Evolutionary conservation across 208 protist species (phyloP), one percentile per base, ranked within the genome.

Genomic region (Trypanosoma congolense): DNA sequence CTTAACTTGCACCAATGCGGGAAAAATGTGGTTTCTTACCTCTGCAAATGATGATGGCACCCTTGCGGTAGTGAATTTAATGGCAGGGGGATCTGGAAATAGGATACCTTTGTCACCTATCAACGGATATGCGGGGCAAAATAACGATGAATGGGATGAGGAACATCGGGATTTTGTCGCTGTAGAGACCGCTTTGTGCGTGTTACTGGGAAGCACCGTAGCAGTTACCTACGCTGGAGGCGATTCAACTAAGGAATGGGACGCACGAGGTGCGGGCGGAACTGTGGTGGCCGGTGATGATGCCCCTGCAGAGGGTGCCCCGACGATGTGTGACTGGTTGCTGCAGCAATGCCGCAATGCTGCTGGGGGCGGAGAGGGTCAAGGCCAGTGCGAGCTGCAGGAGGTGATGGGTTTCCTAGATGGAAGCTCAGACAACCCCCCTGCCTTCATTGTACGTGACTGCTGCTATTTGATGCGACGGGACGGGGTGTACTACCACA

Each of bases 361-460:
- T 4, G 33, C 47, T 22, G 1, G 14, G 3, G 22, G 22, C 22
- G 22, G n/a, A 9, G 46, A 48, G 18, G 52, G 41, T n/a, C 19
- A 36, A 5, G 14, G 19, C 12, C n/a, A 33, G 47, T 22, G 51
- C 2, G 51, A 66, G 19, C 31, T 66, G 16, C 2, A 44, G 12
- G 47, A 49, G 29, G 22, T 66, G 12, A 14, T 66, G 8, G 29
- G 10, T 14, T 66, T 58, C 45, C 1, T 66, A 26, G 3, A 40
- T 4, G 9, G 28, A 5, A 3, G n/a, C 43, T 14, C 24, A 3
- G 14, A 4, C n/a, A 25, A 29, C 12, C 19, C 6, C 22, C 31
- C 28, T 21, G 26, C 28, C 4, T 24, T 49, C 30, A 61, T 77
- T 46, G 45, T 77, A 21, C 71, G 71, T n/a, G 71, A 77, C 49